Evolutionary conservation across 176 grass and related monocot species (phyloP), one percentile per base, ranked within the genome.

Genomic region (Triticum monococcum): DNA sequence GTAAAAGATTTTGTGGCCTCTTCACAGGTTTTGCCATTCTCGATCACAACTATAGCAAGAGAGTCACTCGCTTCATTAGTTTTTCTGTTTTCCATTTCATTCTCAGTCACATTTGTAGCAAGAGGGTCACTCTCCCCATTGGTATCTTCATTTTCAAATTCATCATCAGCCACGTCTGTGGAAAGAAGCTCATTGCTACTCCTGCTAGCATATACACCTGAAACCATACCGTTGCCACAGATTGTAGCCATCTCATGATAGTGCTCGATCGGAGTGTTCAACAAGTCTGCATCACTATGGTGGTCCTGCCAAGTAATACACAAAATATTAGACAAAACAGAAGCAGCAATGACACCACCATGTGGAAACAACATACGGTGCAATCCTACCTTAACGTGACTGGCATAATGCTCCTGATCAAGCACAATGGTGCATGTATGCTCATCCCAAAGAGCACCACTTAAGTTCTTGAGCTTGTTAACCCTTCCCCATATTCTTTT

Each of bases 181-280:
- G 76, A 32, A 37, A 79, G 33, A 79, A 57, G 33, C 3, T 79
- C 56, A 38, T 13, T 62, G 56, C 12, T 37, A 25, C 12, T 77
- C 77, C 33, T 54, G 50, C 50, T 62, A 62, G 56, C 12, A 60
- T 79, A 62, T 37, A 24, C 33, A 36, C 56, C 56, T 38, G 32
- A 62, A 79, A 33, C 52, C 52, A 60, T 62, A 24, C 56, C 20
- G 4, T 38, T 79, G 7, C 56, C 77, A 62, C 56, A 79, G 4
- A 79, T 25, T 79, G 77, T 79, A 36, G 56, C 77, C 56, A 79
- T 61, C 56, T 79, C 56, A 79, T 38, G 56, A 14, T 62, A 79
- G 56, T 38, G 22, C n/a, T 61, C 77, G 24, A 79, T 79, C 13
- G 56, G 77, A 62, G 22, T 79, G 56, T 79, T 79, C 56, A 79